Evolutionary conservation across 2,329 filamentous ascomycete species (phyloP).

Genomic region (Sclerotinia subarctica): DNA sequence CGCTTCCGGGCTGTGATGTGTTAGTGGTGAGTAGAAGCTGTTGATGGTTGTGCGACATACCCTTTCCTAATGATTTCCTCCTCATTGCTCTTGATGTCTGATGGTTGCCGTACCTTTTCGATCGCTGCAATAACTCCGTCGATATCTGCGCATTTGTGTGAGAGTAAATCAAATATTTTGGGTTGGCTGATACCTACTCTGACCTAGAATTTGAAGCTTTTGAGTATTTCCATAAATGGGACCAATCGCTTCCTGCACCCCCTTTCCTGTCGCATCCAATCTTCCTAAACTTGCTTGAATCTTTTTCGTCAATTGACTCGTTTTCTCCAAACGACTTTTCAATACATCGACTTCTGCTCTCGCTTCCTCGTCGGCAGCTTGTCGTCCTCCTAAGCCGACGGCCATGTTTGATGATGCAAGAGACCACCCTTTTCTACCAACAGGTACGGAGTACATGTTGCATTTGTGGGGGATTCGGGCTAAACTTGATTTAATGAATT

Average conservation of each 20-base stretch:
- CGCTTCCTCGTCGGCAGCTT: slow-evolving; percentile 58
- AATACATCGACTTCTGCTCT: slow-evolving; percentile 68
- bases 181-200: slow-evolving; percentile 52
- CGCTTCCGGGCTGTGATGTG: slow-evolving; percentile 62
- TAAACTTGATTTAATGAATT: neutral
- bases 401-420: slow-evolving; percentile 35
- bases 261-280: slow-evolving; percentile 83
- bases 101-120: slow-evolving; percentile 82
- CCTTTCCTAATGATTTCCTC: slow-evolving; percentile 86
- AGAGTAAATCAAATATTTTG: neutral
- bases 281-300: slow-evolving; percentile 84
- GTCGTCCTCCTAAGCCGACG: slow-evolving; percentile 33
- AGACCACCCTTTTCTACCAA: slow-evolving; percentile 29
- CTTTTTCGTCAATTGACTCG: slow-evolving; percentile 88
- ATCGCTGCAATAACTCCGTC: slow-evolving; percentile 84
- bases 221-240: slow-evolving; percentile 92
- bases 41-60: slow-evolving; percentile 31
- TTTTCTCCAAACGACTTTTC: slow-evolving; percentile 80
- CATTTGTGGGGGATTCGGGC: neutral
- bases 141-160: slow-evolving; percentile 57
- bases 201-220: slow-evolving; percentile 79
- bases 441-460: slow-evolving; percentile 8
- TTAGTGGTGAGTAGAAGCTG: slow-evolving; percentile 21
- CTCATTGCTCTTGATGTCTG: slow-evolving; percentile 87
- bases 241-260: slow-evolving; percentile 85